Base-by-base conservation (phyloP, 2,329 filamentous ascomycete genomes). In the Magnaporthiopsis incrustans region DNA sequence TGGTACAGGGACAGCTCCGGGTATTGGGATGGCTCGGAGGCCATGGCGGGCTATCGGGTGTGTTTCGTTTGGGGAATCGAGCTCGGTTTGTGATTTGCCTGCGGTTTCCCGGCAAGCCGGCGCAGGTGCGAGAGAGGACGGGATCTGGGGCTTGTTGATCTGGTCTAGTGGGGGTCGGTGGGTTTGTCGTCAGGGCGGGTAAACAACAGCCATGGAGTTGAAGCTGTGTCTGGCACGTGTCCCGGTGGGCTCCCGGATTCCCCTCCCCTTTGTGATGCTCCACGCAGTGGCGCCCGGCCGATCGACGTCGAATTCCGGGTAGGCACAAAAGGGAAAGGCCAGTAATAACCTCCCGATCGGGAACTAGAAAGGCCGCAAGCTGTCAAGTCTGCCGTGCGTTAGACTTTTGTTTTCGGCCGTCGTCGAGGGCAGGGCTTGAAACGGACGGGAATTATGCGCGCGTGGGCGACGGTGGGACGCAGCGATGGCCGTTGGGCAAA, bases 381-480 rank as follows among this genome's bases (percentile, higher is more conserved):
- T 53, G n/a, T 53, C 10, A 15, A 22, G 44, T 6, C 44, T 53
- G 44, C 22, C 44, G 22, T 53, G 44, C 44, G 44, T 22, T n/a
- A n/a, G 22, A n/a, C 18, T 10, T 53, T 53, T 15, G 33, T n/a
- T 53, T 22, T 53, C 11, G 22, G 44, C 32, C 27, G 58, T 33
- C 27, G 35, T 38, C 35, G 35, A 30, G 33, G 30, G 58, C 58
- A 59, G 58, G 58, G 58, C 30, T 59, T 59, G 58, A 59, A 59
- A 59, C 58, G 15, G 30, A 15, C 25, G 10, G 35, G 58, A 33
- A 33, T 59, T 25, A 59, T 59, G 58, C 58, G 58, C 27, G 58
- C 27, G 44, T 53, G 22, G 44, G 44, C 44, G 44, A 50, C 44
- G 44, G 18, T 53, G 44, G 44, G 44, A n/a, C 18, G 44, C 3